Percentiles rank a stretch among this genome's conserved stretches.
These are phyloP conservation scores for Kwoniella sp. DNA, from an alignment of 768 basidiomycete genomes.

Conservation along the genomic window DNA sequence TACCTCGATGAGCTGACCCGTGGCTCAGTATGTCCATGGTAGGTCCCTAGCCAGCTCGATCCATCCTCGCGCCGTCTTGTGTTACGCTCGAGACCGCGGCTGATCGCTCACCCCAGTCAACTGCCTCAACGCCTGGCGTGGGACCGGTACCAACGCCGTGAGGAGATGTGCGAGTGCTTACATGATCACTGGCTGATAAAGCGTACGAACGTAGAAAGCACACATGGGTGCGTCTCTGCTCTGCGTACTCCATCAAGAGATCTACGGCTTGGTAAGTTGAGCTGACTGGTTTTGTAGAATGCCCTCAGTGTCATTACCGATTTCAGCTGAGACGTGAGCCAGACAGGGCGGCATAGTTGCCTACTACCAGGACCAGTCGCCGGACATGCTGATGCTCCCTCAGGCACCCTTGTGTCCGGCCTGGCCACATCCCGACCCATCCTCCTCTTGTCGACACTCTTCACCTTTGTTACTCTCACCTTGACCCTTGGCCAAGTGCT, in stretches of 20 bases:
- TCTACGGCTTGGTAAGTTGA: background rate
- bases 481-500: conserved; percentile 31
- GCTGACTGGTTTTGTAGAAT: conserved; percentile 17
- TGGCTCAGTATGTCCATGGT: conserved; percentile 44
- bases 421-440: conserved; percentile 41
- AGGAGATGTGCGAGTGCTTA: too few relatives aligned
- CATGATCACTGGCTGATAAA: too few relatives aligned
- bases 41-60: conserved; percentile 5
- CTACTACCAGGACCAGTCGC: too few relatives aligned
- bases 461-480: conserved; percentile 28
- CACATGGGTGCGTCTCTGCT: conserved; percentile 24
- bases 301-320: conserved; percentile 43
- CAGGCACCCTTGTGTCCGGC: conserved; percentile 40
- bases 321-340: conserved; percentile 33
- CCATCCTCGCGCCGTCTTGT: background rate
- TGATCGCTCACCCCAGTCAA: conserved; percentile 17
- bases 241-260: background rate
- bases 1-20: background rate
- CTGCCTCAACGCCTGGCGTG: conserved; percentile 44
- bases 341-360: too few relatives aligned
- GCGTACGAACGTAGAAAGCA: too few relatives aligned
- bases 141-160: conserved; percentile 39
- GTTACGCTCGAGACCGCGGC: background rate
- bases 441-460: conserved; percentile 30
- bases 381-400: background rate